Base-by-base conservation (phyloP, 768 basidiomycete genomes). In the Collybiopsis confluens region DNA sequence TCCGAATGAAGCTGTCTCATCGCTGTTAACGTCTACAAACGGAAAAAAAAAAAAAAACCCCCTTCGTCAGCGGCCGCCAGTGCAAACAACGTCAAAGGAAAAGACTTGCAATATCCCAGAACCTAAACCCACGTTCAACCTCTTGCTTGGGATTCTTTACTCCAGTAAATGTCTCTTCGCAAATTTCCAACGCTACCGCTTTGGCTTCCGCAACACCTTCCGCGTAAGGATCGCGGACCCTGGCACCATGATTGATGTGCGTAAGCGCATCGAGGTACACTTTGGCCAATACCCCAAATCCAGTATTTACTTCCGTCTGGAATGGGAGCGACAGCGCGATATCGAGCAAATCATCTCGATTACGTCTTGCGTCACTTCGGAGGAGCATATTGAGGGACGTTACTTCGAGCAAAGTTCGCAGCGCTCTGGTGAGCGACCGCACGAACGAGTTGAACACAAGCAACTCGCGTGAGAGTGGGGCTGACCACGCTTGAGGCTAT, bases 371-470 rank as follows among this genome's bases (percentile, higher is more conserved):
- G 64, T 98, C 95, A 27, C 82, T 83, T 24, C 92, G 88, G 23
- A 99, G 76, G 30, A 99, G 76, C 86, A 98, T 90, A 73, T 97
- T 97, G 64, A 97, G 72, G 56, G 91, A 85, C 38, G 91, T 86
- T 54, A 94, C 88, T 70, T 99, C 97, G 57, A 97, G 71, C 60
- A 98, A 76, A 54, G 89, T 89, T 58, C 97, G 84, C 55, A 98
- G 77, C 26, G 94, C 90, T 55, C 94, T 88, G 54, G 92, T 90
- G 57, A 98, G 75, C 47, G 92, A 90, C 48, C 92, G 86, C 64
- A 97, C 86, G 68, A 98, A 98, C 45, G 94, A 93, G 76, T 99
- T 99, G 81, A 98, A 99, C 56, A 97, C 94, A 46, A 99, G 78
- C 56, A 99, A 75, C 69, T 98, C 96, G 56, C 97, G 89, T 61